A percentile compares a stretch with the other conserved stretches of the same genome.
Conservation (phyloP, 176 grass and related monocot genomes). For the Phragmites australis region DNA sequence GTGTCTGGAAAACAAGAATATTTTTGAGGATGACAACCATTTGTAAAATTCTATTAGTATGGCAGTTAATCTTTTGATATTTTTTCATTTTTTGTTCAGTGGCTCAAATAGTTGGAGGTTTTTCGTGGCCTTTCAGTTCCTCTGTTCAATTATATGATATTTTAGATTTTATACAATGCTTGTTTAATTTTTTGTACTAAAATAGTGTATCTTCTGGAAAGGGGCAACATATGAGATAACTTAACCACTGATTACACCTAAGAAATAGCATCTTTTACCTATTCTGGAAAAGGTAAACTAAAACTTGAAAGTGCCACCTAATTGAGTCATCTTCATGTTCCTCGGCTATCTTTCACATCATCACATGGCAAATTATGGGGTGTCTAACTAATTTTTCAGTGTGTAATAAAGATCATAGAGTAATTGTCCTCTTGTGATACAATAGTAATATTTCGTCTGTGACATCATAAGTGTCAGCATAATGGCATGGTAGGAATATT, state of each 20-base stretch:
- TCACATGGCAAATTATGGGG: background rate
- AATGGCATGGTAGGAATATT: slow-evolving; percentile 8
- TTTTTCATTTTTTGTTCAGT: background rate
- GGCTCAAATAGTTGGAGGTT: background rate
- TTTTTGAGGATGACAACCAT: background rate
- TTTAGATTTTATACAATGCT: background rate
- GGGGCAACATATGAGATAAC: background rate
- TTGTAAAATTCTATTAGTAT: background rate
- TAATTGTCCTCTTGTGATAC: background rate
- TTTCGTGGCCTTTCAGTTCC: background rate
- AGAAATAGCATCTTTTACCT: background rate
- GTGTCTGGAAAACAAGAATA: background rate
- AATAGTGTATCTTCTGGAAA: background rate
- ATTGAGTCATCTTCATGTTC: slow-evolving; percentile 1
- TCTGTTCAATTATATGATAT: background rate
- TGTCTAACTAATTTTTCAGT: background rate
- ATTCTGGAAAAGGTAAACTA: background rate
- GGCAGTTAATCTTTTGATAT: background rate
- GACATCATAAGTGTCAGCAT: background rate
- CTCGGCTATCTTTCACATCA: background rate
- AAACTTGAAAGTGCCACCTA: background rate
- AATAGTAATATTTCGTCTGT: slow-evolving; percentile 12
- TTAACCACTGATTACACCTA: slow-evolving; percentile 15
- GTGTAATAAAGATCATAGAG: background rate
- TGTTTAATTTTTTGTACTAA: background rate